Conservation (phyloP, 805 yeast genomes). For the Dipodascus albidus region DNA sequence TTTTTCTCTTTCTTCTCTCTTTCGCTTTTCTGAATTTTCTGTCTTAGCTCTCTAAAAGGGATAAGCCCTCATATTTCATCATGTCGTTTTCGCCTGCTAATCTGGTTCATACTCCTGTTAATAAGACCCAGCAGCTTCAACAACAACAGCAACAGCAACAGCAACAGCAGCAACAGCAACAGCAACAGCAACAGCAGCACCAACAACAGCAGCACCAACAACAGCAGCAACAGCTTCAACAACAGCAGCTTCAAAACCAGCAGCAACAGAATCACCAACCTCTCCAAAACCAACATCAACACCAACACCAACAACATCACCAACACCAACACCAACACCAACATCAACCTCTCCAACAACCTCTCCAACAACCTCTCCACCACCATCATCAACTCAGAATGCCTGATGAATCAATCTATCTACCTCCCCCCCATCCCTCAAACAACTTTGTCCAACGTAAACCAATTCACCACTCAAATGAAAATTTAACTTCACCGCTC, state of each 20-base stretch:
- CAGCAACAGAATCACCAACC: constrained; percentile 3
- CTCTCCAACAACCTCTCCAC: not conserved
- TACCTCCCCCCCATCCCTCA: not conserved
- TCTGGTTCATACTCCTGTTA: not conserved
- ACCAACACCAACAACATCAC: no score
- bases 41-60: not conserved
- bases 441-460: not conserved
- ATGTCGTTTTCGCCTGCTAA: not conserved
- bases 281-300: no score
- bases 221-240: not conserved
- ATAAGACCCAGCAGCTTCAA: not conserved
- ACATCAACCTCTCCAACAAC: not conserved
- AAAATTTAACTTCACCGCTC: constrained; percentile 1
- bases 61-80: not conserved
- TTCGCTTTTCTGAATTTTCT: not conserved
- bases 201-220: constrained; percentile 7
- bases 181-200: constrained; percentile 7
- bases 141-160: not conserved
- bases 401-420: not conserved
- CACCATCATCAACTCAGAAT: not conserved
- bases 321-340: no score
- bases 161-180: not conserved
- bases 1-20: not conserved
- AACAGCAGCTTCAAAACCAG: no score
- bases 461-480: not conserved